These are phyloP conservation scores for Malassezia furfur DNA, from an alignment of 1,284 basidiomycete species.

Conservation along the genomic window DNA sequence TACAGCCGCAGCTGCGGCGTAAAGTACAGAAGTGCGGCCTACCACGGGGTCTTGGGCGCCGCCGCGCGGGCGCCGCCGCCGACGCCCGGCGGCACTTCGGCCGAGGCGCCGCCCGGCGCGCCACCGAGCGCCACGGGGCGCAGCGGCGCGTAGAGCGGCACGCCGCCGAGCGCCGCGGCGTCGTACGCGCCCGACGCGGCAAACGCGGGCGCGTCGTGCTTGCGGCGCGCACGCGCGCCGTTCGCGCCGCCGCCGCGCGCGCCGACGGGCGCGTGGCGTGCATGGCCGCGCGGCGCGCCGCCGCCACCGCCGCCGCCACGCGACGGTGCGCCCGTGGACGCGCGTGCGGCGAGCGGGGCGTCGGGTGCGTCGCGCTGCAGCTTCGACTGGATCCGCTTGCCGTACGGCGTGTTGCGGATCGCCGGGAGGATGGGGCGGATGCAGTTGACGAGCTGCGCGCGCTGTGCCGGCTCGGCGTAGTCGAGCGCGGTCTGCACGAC, in stretches of 20 bases:
- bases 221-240: background rate
- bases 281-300: background rate
- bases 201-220: background rate
- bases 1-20: background rate
- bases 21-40: background rate
- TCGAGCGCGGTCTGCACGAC: conserved; percentile 47
- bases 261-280: background rate
- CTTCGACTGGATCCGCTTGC: conserved; percentile 48
- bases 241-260: background rate
- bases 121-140: background rate
- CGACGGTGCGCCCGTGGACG: background rate
- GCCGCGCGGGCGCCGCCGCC: background rate
- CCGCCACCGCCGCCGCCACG: background rate
- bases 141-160: conserved; percentile 4
- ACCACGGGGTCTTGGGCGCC: background rate
- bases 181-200: background rate
- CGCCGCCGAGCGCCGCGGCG: background rate
- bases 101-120: background rate
- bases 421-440: conserved; percentile 46
- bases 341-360: background rate
- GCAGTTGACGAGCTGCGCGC: conserved; percentile 44
- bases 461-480: conserved; percentile 45
- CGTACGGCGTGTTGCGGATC: conserved; percentile 48
- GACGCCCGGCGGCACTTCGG: background rate
- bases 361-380: conserved; percentile 33